These are phyloP conservation scores for Tetrapisispora fleetii DNA, from an alignment of 805 yeast species.

Conservation along the genomic window DNA sequence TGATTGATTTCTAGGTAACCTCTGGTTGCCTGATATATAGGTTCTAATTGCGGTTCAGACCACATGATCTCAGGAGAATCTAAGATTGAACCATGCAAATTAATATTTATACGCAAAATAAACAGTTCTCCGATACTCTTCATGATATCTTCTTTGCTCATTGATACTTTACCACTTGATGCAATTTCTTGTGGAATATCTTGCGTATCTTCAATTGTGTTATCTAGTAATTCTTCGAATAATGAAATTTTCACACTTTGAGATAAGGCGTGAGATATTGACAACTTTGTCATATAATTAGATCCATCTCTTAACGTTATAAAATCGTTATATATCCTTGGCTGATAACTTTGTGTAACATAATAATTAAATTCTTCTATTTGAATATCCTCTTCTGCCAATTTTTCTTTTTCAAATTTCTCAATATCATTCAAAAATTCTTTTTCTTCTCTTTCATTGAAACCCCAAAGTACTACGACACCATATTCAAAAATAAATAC, in stretches of 20 bases:
- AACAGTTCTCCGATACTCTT: constrained; percentile 93
- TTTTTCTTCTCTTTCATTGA: constrained; percentile 69
- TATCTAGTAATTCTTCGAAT: constrained; percentile 92
- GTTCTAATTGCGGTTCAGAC: constrained; percentile 97
- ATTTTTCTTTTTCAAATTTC: constrained; percentile 84
- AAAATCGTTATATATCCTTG: constrained; percentile 90
- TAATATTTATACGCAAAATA: constrained; percentile 73
- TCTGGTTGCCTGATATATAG: constrained; percentile 93
- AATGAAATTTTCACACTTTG: constrained; percentile 92
- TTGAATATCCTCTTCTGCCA: constrained; percentile 77
- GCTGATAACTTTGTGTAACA: constrained; percentile 88
- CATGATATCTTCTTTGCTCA: constrained; percentile 93
- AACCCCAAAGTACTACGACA: constrained; percentile 97
- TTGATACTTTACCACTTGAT: constrained; percentile 84
- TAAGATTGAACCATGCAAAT: constrained; percentile 76
- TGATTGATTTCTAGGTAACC: constrained; percentile 94
- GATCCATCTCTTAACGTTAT: constrained; percentile 82
- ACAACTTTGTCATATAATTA: constrained; percentile 84
- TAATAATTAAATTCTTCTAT: constrained; percentile 92
- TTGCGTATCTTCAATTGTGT: constrained; percentile 94
- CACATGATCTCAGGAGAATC: constrained; percentile 98
- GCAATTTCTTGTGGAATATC: constrained; percentile 96
- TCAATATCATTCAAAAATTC: constrained; percentile 77
- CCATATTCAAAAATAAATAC: constrained; percentile 91
- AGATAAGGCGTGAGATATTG: constrained; percentile 91